Conservation (phyloP, 2,329 filamentous ascomycete genomes). For the Exophiala phaeomuriformis region DNA sequence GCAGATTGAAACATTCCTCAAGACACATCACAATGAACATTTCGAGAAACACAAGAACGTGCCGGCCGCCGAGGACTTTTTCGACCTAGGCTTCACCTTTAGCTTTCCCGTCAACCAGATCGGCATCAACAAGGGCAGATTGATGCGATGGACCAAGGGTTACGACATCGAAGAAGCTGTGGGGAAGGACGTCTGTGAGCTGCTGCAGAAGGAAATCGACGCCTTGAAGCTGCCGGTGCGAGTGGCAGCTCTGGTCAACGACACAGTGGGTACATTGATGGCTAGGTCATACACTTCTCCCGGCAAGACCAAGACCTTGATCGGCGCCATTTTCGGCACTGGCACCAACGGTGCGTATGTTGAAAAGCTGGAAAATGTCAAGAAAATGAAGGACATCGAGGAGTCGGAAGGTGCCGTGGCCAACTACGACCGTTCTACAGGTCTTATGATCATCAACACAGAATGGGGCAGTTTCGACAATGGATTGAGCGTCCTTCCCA, state of each 20-base stretch:
- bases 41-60: slow-evolving; percentile 65
- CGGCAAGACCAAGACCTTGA: slow-evolving; percentile 73
- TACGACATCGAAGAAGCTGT: slow-evolving; percentile 94
- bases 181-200: slow-evolving; percentile 85
- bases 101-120: slow-evolving; percentile 92
- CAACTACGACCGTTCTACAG: slow-evolving; percentile 69
- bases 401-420: slow-evolving; percentile 43
- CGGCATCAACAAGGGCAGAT: slow-evolving; percentile 87
- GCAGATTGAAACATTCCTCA: slow-evolving; percentile 83
- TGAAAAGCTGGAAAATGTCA: slow-evolving; percentile 79
- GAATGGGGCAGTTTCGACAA: slow-evolving; percentile 99
- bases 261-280: slow-evolving; percentile 97
- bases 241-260: slow-evolving; percentile 94
- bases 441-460: slow-evolving; percentile 95
- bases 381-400: slow-evolving; percentile 59
- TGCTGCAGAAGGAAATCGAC: slow-evolving; percentile 87
- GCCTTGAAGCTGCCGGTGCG: slow-evolving; percentile 76
- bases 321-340: slow-evolving; percentile 97
- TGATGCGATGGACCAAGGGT: slow-evolving; percentile 97
- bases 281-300: slow-evolving; percentile 90
- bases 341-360: slow-evolving; percentile 97
- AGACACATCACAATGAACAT: slow-evolving; percentile 78
- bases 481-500: slow-evolving; percentile 76
- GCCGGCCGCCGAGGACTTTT: slow-evolving; percentile 67
- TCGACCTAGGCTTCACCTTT: slow-evolving; percentile 97